phyloP scores from a whole-genome alignment of 176 grass and related monocot genomes.

The Thalia dealbata region DNA sequence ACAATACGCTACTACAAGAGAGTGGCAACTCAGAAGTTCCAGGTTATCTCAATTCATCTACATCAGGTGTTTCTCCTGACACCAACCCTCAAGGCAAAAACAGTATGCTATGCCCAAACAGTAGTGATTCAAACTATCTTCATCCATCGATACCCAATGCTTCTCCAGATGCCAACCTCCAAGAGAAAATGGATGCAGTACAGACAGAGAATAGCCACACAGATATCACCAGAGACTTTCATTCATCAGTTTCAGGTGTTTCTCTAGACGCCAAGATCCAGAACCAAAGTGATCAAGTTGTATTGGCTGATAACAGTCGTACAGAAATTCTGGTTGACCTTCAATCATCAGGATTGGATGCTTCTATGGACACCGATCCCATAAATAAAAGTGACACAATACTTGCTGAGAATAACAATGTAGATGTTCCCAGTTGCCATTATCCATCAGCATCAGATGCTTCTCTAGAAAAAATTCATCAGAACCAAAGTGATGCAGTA shows the following conservation, averaged over 20 bases:
- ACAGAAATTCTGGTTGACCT: no score
- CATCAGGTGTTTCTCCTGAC: not conserved
- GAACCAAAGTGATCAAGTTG: not conserved
- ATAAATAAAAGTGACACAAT: not conserved
- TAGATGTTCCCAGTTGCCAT: not conserved
- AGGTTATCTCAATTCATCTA: not conserved
- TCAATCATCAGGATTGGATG: no score
- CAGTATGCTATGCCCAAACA: not conserved
- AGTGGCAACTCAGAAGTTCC: not conserved
- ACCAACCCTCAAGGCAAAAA: not conserved
- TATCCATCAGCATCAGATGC: not conserved
- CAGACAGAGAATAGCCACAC: not conserved
- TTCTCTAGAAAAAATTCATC: not conserved
- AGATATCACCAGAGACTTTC: not conserved
- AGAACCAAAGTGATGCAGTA: not conserved
- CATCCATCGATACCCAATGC: not conserved
- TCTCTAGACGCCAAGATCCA: not conserved
- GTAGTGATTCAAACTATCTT: not conserved
- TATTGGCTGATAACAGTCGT: no score
- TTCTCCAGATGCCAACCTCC: not conserved
- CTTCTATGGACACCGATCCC: no score
- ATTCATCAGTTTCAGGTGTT: not conserved
- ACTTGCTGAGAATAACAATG: not conserved
- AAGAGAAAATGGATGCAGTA: not conserved
- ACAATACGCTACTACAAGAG: not conserved